These are phyloP conservation scores for Areca catechu DNA, from an alignment of 176 grass and related monocot species.

Conservation along the genomic window DNA sequence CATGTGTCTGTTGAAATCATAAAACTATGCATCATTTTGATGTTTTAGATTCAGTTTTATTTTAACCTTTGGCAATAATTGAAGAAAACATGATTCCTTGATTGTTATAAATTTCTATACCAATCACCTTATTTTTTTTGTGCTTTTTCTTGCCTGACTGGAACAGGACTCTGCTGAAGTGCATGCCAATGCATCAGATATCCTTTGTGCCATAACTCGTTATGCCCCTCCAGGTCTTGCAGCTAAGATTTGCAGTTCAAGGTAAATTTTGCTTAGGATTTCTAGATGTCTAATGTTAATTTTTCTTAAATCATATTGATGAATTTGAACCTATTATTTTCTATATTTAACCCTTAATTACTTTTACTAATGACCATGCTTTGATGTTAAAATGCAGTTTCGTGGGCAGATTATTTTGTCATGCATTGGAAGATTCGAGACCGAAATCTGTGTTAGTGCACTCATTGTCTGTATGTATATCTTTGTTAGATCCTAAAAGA, in stretches of 20 bases:
- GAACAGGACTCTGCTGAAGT: constrained; percentile 94
- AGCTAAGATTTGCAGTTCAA: constrained; percentile 88
- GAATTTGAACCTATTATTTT: too few species aligned
- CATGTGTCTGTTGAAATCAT: too few species aligned
- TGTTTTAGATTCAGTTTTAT: too few species aligned
- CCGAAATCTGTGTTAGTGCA: constrained; percentile 95
- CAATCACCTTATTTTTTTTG: constrained; percentile 19
- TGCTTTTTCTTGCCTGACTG: constrained; percentile 10
- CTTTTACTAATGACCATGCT: background rate
- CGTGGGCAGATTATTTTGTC: constrained; percentile 77
- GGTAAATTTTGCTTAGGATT: constrained; percentile 25
- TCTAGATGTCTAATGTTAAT: background rate
- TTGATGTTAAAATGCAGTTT: constrained; percentile 57
- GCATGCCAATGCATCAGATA: constrained; percentile 90
- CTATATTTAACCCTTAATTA: too few species aligned
- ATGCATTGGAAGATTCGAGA: constrained; percentile 83
- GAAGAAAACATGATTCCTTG: too few species aligned
- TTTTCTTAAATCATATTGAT: background rate
- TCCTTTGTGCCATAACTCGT: constrained; percentile 87
- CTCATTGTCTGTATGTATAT: constrained; percentile 92
- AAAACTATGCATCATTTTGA: too few species aligned
- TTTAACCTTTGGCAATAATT: too few species aligned
- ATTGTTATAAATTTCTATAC: too few species aligned
- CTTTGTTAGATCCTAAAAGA: constrained; percentile 87
- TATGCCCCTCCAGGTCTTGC: constrained; percentile 88